A percentile compares a stretch with the other conserved stretches of the same genome.
These are phyloP conservation scores for Tolypocladium guangdongense DNA, from an alignment of 2,329 filamentous ascomycete species.

Conservation along the genomic window DNA sequence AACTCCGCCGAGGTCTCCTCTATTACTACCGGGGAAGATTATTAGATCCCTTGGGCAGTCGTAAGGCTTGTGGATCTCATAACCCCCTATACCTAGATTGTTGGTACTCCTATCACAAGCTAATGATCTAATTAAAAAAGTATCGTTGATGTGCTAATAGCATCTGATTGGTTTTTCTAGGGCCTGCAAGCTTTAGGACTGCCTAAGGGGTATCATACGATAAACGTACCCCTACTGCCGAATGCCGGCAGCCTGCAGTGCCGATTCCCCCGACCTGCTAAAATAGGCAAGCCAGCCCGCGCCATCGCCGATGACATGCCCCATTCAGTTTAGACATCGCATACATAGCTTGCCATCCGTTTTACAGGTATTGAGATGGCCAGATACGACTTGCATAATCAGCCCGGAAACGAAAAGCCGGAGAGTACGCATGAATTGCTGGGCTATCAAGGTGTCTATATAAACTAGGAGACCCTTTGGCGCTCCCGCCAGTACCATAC, in stretches of 20 bases:
- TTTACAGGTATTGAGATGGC: neutral
- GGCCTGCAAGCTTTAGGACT: too few relatives aligned
- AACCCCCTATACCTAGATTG: too few relatives aligned
- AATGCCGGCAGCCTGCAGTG: constrained; percentile 6
- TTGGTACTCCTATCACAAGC: too few relatives aligned
- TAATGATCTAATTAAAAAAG: too few relatives aligned
- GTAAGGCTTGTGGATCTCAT: too few relatives aligned
- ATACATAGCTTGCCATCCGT: neutral
- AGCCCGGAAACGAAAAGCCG: neutral
- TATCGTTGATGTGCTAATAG: too few relatives aligned
- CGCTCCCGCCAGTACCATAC: neutral
- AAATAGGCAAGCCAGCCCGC: constrained; percentile 7
- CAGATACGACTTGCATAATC: neutral
- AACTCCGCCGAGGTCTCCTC: too few relatives aligned
- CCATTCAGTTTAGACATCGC: neutral
- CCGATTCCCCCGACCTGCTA: constrained; percentile 9
- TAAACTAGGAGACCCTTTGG: neutral
- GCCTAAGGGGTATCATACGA: too few relatives aligned
- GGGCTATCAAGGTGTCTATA: neutral
- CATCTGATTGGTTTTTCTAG: too few relatives aligned
- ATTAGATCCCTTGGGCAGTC: too few relatives aligned
- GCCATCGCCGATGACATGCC: neutral
- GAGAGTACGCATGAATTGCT: too few relatives aligned
- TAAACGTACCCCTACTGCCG: constrained; percentile 5
- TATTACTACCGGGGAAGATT: too few relatives aligned